Evolutionary conservation across 1,284 basidiomycete genomes (phyloP), one percentile per base, ranked within the genome.

Genomic region (Ustilago trichophora): DNA sequence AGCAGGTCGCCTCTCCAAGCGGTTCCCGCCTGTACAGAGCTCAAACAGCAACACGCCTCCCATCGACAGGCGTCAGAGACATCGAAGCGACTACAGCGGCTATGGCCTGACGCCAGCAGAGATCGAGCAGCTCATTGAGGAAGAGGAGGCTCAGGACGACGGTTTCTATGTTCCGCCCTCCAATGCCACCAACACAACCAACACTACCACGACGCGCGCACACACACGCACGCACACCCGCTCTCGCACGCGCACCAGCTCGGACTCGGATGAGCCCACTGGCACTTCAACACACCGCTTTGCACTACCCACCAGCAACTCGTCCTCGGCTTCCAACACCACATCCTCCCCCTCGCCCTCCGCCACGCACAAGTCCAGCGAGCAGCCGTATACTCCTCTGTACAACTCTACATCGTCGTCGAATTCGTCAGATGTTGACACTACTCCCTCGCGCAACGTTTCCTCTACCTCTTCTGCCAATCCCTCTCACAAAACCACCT

Each of bases 1-100:
- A 5, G 60, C 54, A 18, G 60, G 53, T 48, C 60, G 60, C 16
- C 12, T 64, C 26, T 56, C 60, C 25, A 64, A 57, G 27, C 49
- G 53, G 19, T 57, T 56, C 27, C 53, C 53, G 1, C 49, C 60
- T 3, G 45, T 46, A 3, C 11, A 35, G 1, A 34, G 34, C n/a
- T 47, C 44, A 2, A 13, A n/a, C 15, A 22, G 15, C 27, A 18
- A 51, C 15, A 22, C 24, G 16, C 31, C 47, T 21, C 12, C 38
- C 8, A 6, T 56, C 15, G 25, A 45, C 34, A 64, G 32, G 47
- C 45, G 55, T 18, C 27, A 45, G 34, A 49, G 49, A 24, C 38
- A 53, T 9, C 35, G 36, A 16, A 38, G 24, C 2, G 19, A 40
- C 18, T 12, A 19, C n/a, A 25, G n/a, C 44, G 19, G 19, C 27